Evolutionary conservation across 1,139 yeast genomes (phyloP).

Genomic region (Dujonia santamariae): DNA sequence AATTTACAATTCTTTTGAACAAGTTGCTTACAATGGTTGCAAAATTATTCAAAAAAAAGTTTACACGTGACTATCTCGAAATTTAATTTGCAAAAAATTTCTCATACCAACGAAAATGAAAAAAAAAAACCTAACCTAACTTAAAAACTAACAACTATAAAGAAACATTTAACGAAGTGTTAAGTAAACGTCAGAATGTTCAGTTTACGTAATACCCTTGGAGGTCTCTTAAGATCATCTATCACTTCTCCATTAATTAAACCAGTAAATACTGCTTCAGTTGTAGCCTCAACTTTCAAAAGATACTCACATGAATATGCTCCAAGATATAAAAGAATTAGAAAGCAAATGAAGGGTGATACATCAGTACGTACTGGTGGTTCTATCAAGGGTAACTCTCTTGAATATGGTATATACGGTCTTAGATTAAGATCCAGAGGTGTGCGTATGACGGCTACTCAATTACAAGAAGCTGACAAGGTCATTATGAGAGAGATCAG

Average conservation of each 20-base stretch:
- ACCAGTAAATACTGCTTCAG: not conserved
- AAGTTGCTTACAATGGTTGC: too few relatives aligned
- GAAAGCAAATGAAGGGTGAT: constrained; percentile 91
- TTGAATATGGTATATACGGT: constrained; percentile 83
- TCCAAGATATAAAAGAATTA: constrained; percentile 70
- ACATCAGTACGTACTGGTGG: constrained; percentile 96
- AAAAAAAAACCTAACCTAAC: too few relatives aligned
- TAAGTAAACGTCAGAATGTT: too few relatives aligned
- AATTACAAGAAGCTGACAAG: constrained; percentile 86
- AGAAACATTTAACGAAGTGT: too few relatives aligned
- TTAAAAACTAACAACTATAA: too few relatives aligned
- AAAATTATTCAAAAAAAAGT: too few relatives aligned
- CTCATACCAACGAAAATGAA: too few relatives aligned
- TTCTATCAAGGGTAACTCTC: constrained; percentile 79
- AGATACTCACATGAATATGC: constrained; percentile 84
- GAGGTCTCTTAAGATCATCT: not conserved
- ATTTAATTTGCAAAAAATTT: too few relatives aligned
- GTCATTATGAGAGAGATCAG: constrained; percentile 80
- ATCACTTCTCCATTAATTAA: not conserved
- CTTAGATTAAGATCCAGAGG: constrained; percentile 87
- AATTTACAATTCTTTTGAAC: too few relatives aligned
- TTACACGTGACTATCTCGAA: too few relatives aligned
- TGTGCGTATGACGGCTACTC: constrained; percentile 81
- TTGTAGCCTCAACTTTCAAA: constrained; percentile 10
- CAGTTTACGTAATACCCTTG: not conserved